Conservation (phyloP, 2,329 filamentous ascomycete species). For the Botryotinia convoluta region DNA sequence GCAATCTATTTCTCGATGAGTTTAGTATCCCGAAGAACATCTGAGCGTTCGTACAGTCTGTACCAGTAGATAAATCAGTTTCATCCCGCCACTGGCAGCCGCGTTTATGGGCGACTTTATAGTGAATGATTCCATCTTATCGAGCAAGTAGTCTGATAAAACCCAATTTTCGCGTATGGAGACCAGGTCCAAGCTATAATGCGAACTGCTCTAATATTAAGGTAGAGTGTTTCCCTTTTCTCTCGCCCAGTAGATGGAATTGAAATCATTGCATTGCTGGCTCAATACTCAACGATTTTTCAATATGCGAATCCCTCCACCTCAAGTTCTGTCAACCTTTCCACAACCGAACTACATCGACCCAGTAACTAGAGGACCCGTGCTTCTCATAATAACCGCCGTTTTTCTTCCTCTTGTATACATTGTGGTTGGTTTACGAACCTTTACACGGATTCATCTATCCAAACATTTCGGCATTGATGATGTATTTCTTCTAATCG, state of each 20-base stretch:
- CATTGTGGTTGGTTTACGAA: conserved; percentile 43
- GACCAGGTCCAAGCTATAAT: conserved; percentile 8
- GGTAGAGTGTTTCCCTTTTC: background rate
- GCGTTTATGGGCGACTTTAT: background rate
- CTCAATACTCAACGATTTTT: conserved; percentile 8
- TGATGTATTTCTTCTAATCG: conserved; percentile 45
- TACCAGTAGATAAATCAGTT: background rate
- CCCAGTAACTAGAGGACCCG: conserved; percentile 45
- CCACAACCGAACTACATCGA: conserved; percentile 48
- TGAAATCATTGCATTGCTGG: background rate
- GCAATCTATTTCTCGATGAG: background rate
- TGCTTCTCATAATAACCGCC: conserved; percentile 43
- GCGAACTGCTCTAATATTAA: conserved; percentile 6
- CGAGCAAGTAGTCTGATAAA: background rate
- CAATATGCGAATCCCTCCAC: conserved; percentile 18
- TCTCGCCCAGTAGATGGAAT: background rate
- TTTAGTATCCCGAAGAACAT: conserved; percentile 6
- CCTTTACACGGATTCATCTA: conserved; percentile 47
- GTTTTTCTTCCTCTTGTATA: conserved; percentile 43
- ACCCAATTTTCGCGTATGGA: background rate
- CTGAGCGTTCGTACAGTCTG: conserved; percentile 7
- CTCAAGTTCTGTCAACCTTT: conserved; percentile 8
- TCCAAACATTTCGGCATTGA: conserved; percentile 48
- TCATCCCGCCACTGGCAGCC: background rate
- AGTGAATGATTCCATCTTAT: background rate